These are phyloP conservation scores for Drosera capensis DNA, from an alignment of 148 eudicot species.

Conservation along the genomic window DNA sequence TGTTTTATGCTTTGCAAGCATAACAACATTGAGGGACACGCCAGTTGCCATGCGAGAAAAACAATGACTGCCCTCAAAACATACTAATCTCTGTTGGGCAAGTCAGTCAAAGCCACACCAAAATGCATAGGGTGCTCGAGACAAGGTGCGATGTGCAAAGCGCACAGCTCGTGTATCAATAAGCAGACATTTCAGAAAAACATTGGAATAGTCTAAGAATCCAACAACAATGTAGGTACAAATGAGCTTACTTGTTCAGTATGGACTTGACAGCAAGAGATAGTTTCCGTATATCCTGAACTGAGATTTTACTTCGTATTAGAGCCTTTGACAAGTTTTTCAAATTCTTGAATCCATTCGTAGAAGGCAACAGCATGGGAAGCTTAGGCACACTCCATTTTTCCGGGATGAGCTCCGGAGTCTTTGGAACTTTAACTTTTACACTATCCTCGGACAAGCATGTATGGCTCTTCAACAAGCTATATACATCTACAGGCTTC, in stretches of 20 bases:
- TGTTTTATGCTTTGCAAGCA: too few relatives aligned
- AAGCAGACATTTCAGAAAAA: too few relatives aligned
- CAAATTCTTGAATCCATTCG: constrained; percentile 16
- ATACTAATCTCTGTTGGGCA: too few relatives aligned
- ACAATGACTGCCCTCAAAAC: too few relatives aligned
- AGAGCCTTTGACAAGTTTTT: constrained; percentile 18
- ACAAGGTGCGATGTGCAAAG: too few relatives aligned
- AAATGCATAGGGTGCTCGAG: too few relatives aligned
- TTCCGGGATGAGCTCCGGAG: constrained; percentile 14
- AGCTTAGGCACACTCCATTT: constrained; percentile 15
- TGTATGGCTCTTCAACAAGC: constrained; percentile 25
- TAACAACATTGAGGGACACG: too few relatives aligned
- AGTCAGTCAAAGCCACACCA: too few relatives aligned
- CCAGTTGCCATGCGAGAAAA: too few relatives aligned
- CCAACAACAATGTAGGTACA: neutral
- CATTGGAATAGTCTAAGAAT: neutral
- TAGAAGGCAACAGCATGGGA: constrained; percentile 11
- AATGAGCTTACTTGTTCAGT: constrained; percentile 52
- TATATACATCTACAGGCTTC: constrained; percentile 43
- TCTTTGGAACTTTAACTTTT: constrained; percentile 17
- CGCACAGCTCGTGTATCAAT: neutral
- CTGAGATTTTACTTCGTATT: constrained; percentile 24
- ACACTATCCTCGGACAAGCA: constrained; percentile 15
- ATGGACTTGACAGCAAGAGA: constrained; percentile 27
- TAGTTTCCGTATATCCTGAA: constrained; percentile 31